phyloP scores from a whole-genome alignment of 306 rosid genomes.

The Vigna reflexopilosa region DNA sequence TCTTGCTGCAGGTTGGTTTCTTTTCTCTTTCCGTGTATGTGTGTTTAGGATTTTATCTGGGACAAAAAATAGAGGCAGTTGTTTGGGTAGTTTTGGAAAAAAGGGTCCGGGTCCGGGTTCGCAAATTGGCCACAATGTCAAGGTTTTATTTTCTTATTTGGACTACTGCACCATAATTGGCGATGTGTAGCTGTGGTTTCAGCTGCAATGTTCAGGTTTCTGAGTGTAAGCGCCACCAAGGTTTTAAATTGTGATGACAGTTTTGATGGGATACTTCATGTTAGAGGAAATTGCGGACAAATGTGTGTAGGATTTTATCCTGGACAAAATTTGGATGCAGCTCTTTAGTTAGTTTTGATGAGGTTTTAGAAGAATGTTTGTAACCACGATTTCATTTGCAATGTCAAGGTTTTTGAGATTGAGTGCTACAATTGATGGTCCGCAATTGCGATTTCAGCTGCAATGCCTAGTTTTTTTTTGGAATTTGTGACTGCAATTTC shows the following conservation, averaged over 20 bases:
- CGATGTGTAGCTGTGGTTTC: not conserved
- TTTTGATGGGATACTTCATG: not conserved
- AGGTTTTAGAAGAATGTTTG: not conserved
- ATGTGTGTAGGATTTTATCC: not conserved
- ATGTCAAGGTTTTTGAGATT: not conserved
- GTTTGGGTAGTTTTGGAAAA: not conserved
- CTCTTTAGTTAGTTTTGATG: not conserved
- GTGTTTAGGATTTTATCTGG: not conserved
- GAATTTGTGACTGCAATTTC: not conserved
- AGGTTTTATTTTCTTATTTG: not conserved
- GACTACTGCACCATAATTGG: not conserved
- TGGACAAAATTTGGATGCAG: not conserved
- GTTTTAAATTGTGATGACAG: not conserved
- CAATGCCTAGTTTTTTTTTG: not conserved
- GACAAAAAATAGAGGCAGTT: not conserved
- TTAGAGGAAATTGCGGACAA: not conserved
- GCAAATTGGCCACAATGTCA: not conserved
- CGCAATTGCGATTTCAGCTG: not conserved
- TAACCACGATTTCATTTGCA: not conserved
- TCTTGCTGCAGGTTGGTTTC: constrained; percentile 83
- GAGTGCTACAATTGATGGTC: no score
- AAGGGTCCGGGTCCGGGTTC: no score
- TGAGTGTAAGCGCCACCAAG: not conserved
- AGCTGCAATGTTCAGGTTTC: not conserved
- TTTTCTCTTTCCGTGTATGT: not conserved